phyloP scores from a whole-genome alignment of 2,329 filamentous ascomycete genomes.

The Apiospora rasikravindrae region DNA sequence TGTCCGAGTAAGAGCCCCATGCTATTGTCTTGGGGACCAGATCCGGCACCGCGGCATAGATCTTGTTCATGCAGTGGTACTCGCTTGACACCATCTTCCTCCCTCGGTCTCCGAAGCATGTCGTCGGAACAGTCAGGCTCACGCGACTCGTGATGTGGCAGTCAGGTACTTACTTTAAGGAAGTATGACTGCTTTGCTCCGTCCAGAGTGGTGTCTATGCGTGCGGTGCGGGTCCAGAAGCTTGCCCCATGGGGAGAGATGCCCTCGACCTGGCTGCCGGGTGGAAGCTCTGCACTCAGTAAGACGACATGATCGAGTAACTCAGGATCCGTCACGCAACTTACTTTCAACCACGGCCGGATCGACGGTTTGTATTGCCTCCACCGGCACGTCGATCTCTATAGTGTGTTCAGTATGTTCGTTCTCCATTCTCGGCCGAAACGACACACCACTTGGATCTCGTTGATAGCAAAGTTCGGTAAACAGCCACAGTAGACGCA shows the following conservation, averaged over 20 bases:
- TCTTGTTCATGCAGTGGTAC: conserved; percentile 25
- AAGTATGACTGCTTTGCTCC: neutral
- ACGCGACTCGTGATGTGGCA: neutral
- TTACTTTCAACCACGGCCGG: neutral
- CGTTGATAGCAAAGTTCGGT: too few relatives aligned
- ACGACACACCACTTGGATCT: too few relatives aligned
- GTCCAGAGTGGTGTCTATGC: conserved; percentile 24
- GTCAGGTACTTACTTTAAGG: neutral
- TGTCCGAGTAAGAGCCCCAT: conserved; percentile 35
- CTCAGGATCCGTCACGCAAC: neutral
- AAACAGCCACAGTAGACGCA: neutral
- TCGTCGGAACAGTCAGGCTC: neutral
- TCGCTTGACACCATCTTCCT: conserved; percentile 22
- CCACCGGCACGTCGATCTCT: neutral
- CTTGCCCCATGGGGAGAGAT: conserved; percentile 27
- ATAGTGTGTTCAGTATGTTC: neutral
- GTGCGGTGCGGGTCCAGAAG: conserved; percentile 31
- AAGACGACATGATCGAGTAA: neutral
- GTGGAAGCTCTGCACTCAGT: neutral
- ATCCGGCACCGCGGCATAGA: conserved; percentile 24
- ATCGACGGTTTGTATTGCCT: neutral
- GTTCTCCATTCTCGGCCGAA: neutral
- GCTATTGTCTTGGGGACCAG: conserved; percentile 23
- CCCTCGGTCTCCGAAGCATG: conserved; percentile 18
- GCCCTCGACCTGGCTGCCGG: neutral